A percentile compares a stretch with the other conserved stretches of the same genome.
Conservation (phyloP, 75 land plant genomes). For the Pinus albicaulis region DNA sequence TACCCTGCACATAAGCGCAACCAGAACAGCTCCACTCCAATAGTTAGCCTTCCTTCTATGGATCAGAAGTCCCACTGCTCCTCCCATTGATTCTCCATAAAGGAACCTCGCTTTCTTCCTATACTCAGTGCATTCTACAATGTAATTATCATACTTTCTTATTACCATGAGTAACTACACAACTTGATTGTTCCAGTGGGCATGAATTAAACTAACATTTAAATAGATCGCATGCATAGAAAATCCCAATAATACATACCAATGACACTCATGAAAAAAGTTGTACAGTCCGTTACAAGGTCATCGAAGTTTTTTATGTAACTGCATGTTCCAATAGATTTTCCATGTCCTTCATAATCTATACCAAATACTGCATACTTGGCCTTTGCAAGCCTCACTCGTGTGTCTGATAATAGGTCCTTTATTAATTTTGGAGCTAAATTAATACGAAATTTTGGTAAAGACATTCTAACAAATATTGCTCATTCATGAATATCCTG, state of each 20-base stretch:
- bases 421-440: too few relatives aligned
- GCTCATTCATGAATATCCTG: too few relatives aligned
- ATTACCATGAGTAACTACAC: too few relatives aligned
- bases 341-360: conserved; percentile 76
- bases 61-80: conserved; percentile 58
- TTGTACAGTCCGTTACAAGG: conserved; percentile 48
- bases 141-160: neutral
- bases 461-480: too few relatives aligned
- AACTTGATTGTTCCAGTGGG: too few relatives aligned
- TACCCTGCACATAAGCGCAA: conserved; percentile 97
- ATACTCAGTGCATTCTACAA: conserved; percentile 57
- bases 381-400: conserved; percentile 38
- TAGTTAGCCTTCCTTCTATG: conserved; percentile 50
- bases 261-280: conserved; percentile 35
- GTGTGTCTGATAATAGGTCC: conserved; percentile 30
- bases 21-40: conserved; percentile 79
- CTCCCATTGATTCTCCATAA: conserved; percentile 94
- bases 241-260: conserved; percentile 16
- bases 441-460: too few relatives aligned
- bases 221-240: too few relatives aligned
- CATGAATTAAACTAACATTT: too few relatives aligned
- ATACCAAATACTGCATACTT: conserved; percentile 67
- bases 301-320: conserved; percentile 40
- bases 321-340: conserved; percentile 45
- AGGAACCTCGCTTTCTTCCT: conserved; percentile 63